Evolutionary conservation across 2,329 filamentous ascomycete species (phyloP), one percentile per base, ranked within the genome.

Genomic region (Penicillium sclerotiorum): DNA sequence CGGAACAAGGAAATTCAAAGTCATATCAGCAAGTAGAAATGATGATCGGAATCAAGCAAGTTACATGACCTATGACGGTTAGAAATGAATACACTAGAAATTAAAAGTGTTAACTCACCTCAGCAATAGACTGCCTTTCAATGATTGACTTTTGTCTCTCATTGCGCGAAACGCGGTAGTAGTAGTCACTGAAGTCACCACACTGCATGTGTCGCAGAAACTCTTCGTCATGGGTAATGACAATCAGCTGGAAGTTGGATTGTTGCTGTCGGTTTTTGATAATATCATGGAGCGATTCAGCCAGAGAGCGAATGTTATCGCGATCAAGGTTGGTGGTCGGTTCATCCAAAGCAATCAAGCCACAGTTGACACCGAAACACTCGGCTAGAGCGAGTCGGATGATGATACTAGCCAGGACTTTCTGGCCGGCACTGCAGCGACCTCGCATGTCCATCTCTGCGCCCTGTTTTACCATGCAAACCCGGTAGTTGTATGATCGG

Each of bases 391-490:
- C 94, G 22, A 99, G 83, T 1, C 94, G 92, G 70, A 99, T 96
- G 73, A 99, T 95, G 75, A 99, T 99, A 71, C 87, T 91, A 4
- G 94, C 94, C 22, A 99, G 83, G 22, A 99, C 93, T 73, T 95
- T 96, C 70, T 99, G 94, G 3, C 94, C 94, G 1, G 94, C 94
- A 59, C 89, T 95, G 79, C 94, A 99, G 47, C 94, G 89, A 1
- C 94, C 95, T 55, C 94, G 90, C 94, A 99, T 99, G 75, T 99
- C 94, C 91, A 99, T 96, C 72, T 99, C 94, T 1, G 89, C 90
- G 65, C 95, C 91, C 68, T 93, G 88, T 76, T 99, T 99, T 61
- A 96, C 85, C 94, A 99, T 99, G 72, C 90, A 92, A 5, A 99
- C 87, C 39, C 94, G 89, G 77, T 99, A 99, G 74, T 99, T 97